Percentiles rank a stretch among this genome's conserved stretches.
Evolutionary conservation across 2,329 filamentous ascomycete genomes (phyloP).

Genomic region (Podosphaera fusca): DNA sequence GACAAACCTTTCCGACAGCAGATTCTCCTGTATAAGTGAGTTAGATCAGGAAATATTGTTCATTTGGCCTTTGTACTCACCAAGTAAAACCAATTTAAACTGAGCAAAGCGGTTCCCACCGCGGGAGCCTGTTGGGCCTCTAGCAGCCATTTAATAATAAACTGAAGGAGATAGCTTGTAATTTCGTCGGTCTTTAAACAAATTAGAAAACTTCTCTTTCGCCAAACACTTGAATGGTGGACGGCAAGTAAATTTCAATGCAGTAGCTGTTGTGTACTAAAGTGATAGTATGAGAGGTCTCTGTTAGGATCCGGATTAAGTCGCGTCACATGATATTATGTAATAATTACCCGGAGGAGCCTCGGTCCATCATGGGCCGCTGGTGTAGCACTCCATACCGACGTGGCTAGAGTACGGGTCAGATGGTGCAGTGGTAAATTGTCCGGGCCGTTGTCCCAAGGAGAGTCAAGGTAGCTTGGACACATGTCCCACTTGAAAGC

Average conservation of each 20-base stretch:
- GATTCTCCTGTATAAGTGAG: constrained; percentile 53
- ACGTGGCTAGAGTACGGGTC: too few species aligned
- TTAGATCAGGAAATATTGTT: constrained; percentile 17
- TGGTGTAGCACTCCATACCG: too few species aligned
- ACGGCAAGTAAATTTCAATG: neutral
- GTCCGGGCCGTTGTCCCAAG: too few species aligned
- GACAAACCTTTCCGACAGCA: constrained; percentile 79
- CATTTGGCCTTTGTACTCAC: constrained; percentile 28
- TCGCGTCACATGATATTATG: neutral
- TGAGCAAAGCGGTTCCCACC: constrained; percentile 74
- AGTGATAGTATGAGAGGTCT: neutral
- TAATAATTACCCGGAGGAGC: neutral
- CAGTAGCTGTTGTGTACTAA: neutral
- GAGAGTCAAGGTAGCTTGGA: too few species aligned
- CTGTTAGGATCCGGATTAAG: neutral
- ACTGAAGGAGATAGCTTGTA: neutral
- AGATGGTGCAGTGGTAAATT: too few species aligned
- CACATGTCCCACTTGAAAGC: too few species aligned
- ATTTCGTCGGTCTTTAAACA: neutral
- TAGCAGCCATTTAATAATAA: constrained; percentile 48
- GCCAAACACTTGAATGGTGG: neutral
- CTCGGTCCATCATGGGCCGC: too few species aligned
- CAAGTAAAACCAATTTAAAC: constrained; percentile 94
- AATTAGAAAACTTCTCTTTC: neutral
- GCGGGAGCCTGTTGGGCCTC: constrained; percentile 41